These are phyloP conservation scores for Prunus salicina DNA, from an alignment of 306 rosid genomes.

Conservation along the genomic window DNA sequence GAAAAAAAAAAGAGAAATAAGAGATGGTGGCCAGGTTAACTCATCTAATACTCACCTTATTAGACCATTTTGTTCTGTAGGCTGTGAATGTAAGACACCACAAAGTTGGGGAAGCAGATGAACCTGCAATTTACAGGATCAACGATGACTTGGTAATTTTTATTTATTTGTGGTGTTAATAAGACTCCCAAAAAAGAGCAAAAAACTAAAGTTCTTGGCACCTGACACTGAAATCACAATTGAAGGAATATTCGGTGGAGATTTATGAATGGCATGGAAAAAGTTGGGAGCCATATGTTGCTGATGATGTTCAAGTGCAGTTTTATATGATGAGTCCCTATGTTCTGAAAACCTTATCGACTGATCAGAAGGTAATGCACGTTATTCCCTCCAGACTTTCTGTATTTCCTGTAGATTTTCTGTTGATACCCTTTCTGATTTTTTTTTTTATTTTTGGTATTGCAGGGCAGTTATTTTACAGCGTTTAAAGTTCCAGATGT, in stretches of 20 bases:
- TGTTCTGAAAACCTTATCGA: conserved; percentile 83
- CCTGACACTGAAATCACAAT: conserved; percentile 31
- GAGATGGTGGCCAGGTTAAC: not conserved
- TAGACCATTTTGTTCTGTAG: conserved; percentile 37
- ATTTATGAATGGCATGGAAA: conserved; percentile 89
- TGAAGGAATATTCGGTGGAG: conserved; percentile 86
- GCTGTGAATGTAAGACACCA: conserved; percentile 81
- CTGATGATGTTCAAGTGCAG: conserved; percentile 92
- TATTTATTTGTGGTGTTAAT: conserved; percentile 1
- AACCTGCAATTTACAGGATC: conserved; percentile 87
- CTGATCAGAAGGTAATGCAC: conserved; percentile 61
- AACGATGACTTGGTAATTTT: conserved; percentile 83
- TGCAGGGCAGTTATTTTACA: conserved; percentile 77
- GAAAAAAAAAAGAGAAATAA: not conserved
- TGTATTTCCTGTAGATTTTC: conserved; percentile 3
- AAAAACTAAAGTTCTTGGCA: conserved; percentile 10
- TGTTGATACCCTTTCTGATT: not conserved
- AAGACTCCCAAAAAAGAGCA: not conserved
- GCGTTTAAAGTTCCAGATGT: conserved; percentile 96
- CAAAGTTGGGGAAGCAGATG: conserved; percentile 72
- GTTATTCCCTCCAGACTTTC: conserved; percentile 4
- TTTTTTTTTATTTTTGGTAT: not conserved
- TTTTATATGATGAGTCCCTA: conserved; percentile 99
- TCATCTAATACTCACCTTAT: conserved; percentile 18
- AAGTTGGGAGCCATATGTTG: conserved; percentile 88